Evolutionary conservation across 768 basidiomycete genomes (phyloP).

Genomic region (Leccinum disarticulatum): DNA sequence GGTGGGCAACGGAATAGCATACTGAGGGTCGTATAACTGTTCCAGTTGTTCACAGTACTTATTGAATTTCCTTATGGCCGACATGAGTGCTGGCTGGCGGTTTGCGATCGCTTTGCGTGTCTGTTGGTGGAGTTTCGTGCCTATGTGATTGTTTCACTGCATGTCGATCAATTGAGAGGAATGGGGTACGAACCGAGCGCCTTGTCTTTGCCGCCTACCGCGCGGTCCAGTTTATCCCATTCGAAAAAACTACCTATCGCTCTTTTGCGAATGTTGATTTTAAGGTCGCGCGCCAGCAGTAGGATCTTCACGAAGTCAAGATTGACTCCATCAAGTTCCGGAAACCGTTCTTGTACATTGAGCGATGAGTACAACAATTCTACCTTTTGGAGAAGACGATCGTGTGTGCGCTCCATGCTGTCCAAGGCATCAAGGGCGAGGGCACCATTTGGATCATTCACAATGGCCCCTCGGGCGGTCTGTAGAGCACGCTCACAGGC

Average conservation of each 20-base stretch:
- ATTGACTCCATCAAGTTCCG: slow-evolving; percentile 3
- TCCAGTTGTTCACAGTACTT: neutral
- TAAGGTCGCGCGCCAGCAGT: slow-evolving; percentile 17
- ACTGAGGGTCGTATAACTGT: neutral
- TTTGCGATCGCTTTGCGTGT: too few relatives aligned
- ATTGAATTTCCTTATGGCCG: neutral
- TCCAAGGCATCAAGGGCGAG: slow-evolving; percentile 21
- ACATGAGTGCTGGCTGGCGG: too few relatives aligned
- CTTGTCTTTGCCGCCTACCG: slow-evolving; percentile 19
- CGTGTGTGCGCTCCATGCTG: slow-evolving; percentile 14
- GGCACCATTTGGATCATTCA: neutral
- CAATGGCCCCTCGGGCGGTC: slow-evolving; percentile 8
- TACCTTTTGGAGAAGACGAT: neutral
- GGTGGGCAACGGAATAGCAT: neutral
- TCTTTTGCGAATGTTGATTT: slow-evolving; percentile 25
- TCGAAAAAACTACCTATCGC: slow-evolving; percentile 27
- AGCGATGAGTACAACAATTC: slow-evolving; percentile 8
- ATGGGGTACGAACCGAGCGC: slow-evolving; percentile 25
- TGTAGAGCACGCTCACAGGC: slow-evolving; percentile 24
- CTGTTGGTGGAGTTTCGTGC: neutral
- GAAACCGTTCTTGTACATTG: slow-evolving; percentile 5
- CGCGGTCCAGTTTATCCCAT: slow-evolving; percentile 28
- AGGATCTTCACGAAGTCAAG: slow-evolving; percentile 7
- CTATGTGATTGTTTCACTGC: neutral
- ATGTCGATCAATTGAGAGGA: neutral